Percentiles rank a stretch among this genome's conserved stretches.
phyloP scores from a whole-genome alignment of 1,139 yeast species.

The Hanseniaspora sp. region DNA sequence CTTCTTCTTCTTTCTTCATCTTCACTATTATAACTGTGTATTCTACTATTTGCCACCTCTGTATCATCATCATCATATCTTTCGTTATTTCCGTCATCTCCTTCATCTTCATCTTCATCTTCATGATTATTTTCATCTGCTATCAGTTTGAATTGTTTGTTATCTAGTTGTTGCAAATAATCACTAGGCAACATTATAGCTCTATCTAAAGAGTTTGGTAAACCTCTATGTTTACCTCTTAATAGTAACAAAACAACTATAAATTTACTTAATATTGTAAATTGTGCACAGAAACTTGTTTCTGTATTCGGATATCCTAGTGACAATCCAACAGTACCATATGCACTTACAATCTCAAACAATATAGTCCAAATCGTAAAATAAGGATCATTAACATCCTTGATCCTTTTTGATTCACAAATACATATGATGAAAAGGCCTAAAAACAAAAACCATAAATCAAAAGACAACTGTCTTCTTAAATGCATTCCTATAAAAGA shows the following conservation, averaged over 20 bases:
- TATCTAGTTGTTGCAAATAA: conserved; percentile 56
- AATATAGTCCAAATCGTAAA: conserved; percentile 63
- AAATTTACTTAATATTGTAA: conserved; percentile 63
- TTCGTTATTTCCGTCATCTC: neutral
- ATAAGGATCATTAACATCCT: conserved; percentile 34
- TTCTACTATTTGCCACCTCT: neutral
- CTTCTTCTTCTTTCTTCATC: neutral
- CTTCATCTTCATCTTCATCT: neutral
- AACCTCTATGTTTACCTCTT: conserved; percentile 93
- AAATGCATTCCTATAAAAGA: conserved; percentile 79
- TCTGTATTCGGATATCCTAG: conserved; percentile 62
- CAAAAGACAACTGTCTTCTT: conserved; percentile 83
- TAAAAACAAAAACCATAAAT: conserved; percentile 82
- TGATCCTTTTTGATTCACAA: conserved; percentile 60
- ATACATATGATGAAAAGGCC: conserved; percentile 80
- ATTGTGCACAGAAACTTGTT: conserved; percentile 64
- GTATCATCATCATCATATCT: neutral
- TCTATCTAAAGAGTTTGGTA: conserved; percentile 86
- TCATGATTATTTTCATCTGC: neutral
- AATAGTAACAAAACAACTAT: conserved; percentile 82
- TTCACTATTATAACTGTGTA: neutral
- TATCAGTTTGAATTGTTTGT: conserved; percentile 1
- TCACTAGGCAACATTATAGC: conserved; percentile 82
- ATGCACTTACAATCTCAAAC: conserved; percentile 88
- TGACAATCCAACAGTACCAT: conserved; percentile 90